Evolutionary conservation across 73 alveolate species (phyloP), one percentile per base, ranked within the genome.

Genomic region (Paramecium biaurelia): DNA sequence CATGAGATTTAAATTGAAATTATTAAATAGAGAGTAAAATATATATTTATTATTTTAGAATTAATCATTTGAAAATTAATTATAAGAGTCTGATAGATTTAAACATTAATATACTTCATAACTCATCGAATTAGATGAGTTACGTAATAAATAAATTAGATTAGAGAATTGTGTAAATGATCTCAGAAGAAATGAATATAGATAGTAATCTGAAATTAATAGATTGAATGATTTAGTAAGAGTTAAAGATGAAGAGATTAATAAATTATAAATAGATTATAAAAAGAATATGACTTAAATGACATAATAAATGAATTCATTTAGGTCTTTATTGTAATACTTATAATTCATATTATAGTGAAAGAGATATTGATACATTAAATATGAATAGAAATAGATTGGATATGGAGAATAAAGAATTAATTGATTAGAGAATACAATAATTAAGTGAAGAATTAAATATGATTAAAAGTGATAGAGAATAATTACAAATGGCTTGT

Each of bases 191-290:
- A 79, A 79, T 79, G 90, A 79, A 45, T 47, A 79, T 45, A 79
- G 90, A 47, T 18, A 43, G 43, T 14, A 79, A 42, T 0, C 30
- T n/a, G 90, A 79, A 21, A 79, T 79, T 11, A 38, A 38, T 24
- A 79, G 90, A 79, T 79, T 79, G 37, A 45, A 21, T 43, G 90
- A 79, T 79, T 26, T 79, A 20, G 43, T 79, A 5, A 79, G 90
- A 79, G 56, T 79, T 5, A 79, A 79, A 45, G 90, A 79, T 43
- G 90, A 79, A 24, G 90, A 79, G 18, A 79, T 79, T 4, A 42
- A 32, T 43, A 79, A 79, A 79, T 10, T 79, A 12, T 43, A 79
- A 45, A 30, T 47, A 41, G 90, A 79, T 5, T 79, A 79, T 79
- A 79, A 79, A 24, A 79, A 24, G 14, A 79, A 79, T 43, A 79